Conservation (phyloP, 139 green algal genomes). For the Asterochloris sp. region DNA sequence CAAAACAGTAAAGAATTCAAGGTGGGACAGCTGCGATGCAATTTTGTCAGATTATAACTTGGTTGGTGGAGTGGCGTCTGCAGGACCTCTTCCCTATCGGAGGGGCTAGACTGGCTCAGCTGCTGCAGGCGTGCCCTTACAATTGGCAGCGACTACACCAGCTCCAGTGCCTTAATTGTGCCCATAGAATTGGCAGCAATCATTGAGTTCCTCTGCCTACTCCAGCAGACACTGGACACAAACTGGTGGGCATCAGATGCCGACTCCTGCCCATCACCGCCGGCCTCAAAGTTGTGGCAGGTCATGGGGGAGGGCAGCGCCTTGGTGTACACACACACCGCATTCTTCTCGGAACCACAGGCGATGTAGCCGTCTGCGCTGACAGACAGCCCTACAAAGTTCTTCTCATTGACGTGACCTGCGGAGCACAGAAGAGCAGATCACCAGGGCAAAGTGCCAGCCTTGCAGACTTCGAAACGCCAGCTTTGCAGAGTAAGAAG, state of each 20-base stretch:
- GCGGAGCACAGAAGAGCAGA: too few species aligned
- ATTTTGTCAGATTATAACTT: too few species aligned
- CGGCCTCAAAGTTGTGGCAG: constrained; percentile 8
- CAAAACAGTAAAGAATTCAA: too few species aligned
- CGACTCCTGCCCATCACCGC: constrained; percentile 3
- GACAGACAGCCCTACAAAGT: constrained; percentile 78
- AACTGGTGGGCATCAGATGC: constrained; percentile 39
- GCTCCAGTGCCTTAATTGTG: constrained; percentile 41
- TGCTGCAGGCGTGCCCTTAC: neutral
- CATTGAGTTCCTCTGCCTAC: constrained; percentile 20
- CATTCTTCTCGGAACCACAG: constrained; percentile 68
- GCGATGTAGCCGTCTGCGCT: constrained; percentile 58
- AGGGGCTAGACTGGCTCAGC: too few species aligned
- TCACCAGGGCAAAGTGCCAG: neutral
- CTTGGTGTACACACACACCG: constrained; percentile 52
- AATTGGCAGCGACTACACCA: constrained; percentile 15
- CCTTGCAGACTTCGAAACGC: neutral
- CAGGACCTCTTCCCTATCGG: too few species aligned
- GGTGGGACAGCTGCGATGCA: too few species aligned
- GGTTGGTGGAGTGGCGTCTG: too few species aligned
- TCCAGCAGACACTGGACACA: constrained; percentile 64
- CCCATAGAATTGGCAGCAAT: constrained; percentile 57
- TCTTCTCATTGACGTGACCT: constrained; percentile 77
- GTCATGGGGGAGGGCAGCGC: constrained; percentile 26
- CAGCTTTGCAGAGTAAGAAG: too few species aligned